A percentile compares a stretch with the other conserved stretches of the same genome.
These are phyloP conservation scores for Chalciporus sp. DNA, from an alignment of 1,284 basidiomycete genomes.

Conservation along the genomic window DNA sequence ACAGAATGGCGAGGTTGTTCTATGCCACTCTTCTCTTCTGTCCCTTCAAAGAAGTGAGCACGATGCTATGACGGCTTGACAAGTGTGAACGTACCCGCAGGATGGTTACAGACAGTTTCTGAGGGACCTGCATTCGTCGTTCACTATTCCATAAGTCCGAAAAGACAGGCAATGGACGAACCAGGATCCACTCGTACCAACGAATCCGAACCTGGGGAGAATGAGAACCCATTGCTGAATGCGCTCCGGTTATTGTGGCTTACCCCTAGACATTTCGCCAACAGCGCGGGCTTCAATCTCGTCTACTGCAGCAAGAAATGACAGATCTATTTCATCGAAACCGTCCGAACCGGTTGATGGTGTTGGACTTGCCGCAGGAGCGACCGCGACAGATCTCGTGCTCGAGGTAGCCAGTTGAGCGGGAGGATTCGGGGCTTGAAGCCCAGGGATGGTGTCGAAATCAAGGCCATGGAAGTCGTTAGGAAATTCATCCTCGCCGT, in stretches of 20 bases:
- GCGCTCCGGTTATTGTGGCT: not conserved
- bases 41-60: constrained; percentile 7
- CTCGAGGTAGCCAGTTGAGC: not conserved
- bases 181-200: not conserved
- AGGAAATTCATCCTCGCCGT: constrained; percentile 40
- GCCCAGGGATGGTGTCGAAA: constrained; percentile 35
- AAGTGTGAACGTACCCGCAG: constrained; percentile 12
- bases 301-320: constrained; percentile 44
- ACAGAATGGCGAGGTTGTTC: constrained; percentile 2
- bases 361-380: constrained; percentile 15
- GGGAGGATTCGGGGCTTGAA: constrained; percentile 36
- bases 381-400: not conserved
- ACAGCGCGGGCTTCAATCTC: constrained; percentile 37
- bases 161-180: constrained; percentile 2
- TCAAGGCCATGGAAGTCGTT: constrained; percentile 46
- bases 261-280: constrained; percentile 11
- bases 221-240: not conserved
- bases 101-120: not conserved
- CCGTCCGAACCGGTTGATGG: constrained; percentile 30
- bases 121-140: constrained; percentile 10
- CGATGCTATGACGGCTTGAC: not conserved
- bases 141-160: constrained; percentile 1
- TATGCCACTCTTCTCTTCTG: constrained; percentile 3
- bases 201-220: constrained; percentile 1
- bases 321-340: constrained; percentile 36